phyloP scores from a whole-genome alignment of 1,284 basidiomycete species.

The Sporisorium scitamineum region DNA sequence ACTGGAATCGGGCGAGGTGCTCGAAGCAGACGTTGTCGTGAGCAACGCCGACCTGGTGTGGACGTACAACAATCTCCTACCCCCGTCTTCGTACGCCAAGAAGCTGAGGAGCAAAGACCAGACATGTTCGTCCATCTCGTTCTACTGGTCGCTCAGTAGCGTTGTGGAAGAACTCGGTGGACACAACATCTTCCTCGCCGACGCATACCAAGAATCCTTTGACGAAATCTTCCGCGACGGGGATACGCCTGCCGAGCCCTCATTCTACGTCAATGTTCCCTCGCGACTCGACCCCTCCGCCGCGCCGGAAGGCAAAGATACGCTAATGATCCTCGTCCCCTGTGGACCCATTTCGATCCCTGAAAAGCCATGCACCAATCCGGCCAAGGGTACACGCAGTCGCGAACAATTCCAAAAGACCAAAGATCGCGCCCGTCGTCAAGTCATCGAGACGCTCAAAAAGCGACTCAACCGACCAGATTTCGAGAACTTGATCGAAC shows the following conservation, averaged over 20 bases:
- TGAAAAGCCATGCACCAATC: conserved; percentile 42
- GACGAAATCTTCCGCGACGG: conserved; percentile 73
- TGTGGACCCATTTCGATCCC: conserved; percentile 67
- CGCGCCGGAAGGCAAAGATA: conserved; percentile 69
- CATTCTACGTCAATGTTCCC: conserved; percentile 74
- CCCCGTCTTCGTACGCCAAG: conserved; percentile 65
- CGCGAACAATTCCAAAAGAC: conserved; percentile 45
- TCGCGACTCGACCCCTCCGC: conserved; percentile 70
- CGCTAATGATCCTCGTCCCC: conserved; percentile 70
- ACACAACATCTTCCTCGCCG: conserved; percentile 71
- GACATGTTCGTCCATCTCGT: conserved; percentile 73
- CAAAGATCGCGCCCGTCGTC: conserved; percentile 46
- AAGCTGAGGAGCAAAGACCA: conserved; percentile 63
- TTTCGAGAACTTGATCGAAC: conserved; percentile 53
- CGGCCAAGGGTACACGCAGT: conserved; percentile 43
- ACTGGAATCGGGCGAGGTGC: conserved; percentile 70
- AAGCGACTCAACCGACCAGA: conserved; percentile 55
- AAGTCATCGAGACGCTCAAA: conserved; percentile 58
- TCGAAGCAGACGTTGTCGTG: conserved; percentile 72
- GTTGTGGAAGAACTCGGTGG: conserved; percentile 71
- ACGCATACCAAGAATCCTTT: conserved; percentile 72
- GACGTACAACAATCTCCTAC: conserved; percentile 72
- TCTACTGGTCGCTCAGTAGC: conserved; percentile 73
- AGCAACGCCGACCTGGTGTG: conserved; percentile 74
- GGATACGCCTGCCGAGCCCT: conserved; percentile 72